Conservation (phyloP, 2,329 filamentous ascomycete genomes). For the Phoma herbarum region DNA sequence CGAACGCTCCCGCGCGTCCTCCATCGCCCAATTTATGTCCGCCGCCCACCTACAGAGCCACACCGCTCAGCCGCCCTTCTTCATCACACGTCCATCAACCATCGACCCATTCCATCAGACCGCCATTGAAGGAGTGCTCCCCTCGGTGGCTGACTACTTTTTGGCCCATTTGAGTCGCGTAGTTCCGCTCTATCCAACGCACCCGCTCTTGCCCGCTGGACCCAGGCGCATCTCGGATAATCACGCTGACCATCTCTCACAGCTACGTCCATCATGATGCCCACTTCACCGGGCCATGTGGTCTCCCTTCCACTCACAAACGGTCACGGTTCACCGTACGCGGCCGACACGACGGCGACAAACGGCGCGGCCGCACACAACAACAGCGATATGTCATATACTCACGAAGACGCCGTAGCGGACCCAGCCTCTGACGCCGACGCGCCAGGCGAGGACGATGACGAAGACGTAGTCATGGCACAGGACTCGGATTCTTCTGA, state of each 20-base stretch:
- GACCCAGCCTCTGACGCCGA: constrained; percentile 52
- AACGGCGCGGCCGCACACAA: constrained; percentile 63
- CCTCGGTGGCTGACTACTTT: constrained; percentile 41
- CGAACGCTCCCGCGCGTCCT: constrained; percentile 25
- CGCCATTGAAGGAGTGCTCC: constrained; percentile 42
- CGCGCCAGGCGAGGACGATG: constrained; percentile 51
- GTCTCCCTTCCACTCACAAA: constrained; percentile 71
- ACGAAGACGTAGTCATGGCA: constrained; percentile 56
- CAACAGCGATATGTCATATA: constrained; percentile 81
- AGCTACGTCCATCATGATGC: constrained; percentile 71
- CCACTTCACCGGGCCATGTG: constrained; percentile 69
- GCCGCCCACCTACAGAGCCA: constrained; percentile 33
- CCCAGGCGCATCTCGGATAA: constrained; percentile 45
- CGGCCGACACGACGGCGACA: constrained; percentile 56
- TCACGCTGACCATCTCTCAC: constrained; percentile 54
- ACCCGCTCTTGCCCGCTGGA: constrained; percentile 45
- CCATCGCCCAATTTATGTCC: constrained; percentile 25
- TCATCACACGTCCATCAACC: constrained; percentile 46
- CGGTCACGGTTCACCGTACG: constrained; percentile 68
- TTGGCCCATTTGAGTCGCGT: constrained; percentile 56
- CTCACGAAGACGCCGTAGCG: constrained; percentile 63
- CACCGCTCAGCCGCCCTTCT: constrained; percentile 35
- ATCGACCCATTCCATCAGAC: constrained; percentile 52
- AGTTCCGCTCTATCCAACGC: constrained; percentile 47
- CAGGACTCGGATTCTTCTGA: constrained; percentile 58